Evolutionary conservation across 164 flowering plant species (phyloP).

Genomic region (Echeveria elegans): DNA sequence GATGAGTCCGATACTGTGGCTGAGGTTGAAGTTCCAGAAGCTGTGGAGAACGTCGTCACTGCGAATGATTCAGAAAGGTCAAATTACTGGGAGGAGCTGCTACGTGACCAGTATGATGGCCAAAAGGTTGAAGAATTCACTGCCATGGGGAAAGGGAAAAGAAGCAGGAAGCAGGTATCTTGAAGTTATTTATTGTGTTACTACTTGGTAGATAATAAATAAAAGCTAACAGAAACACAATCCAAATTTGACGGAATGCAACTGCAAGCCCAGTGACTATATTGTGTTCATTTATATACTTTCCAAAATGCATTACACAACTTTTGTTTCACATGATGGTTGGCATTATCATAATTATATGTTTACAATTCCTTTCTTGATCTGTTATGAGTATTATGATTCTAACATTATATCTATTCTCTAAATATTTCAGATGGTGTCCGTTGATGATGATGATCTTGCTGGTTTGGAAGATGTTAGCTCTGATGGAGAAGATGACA

Average conservation of each 20-base stretch:
- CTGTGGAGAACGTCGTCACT: slow-evolving; percentile 29
- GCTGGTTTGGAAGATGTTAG: slow-evolving; percentile 95
- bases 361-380: too few species aligned
- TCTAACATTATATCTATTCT: neutral
- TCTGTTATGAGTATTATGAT: neutral
- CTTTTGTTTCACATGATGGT: neutral
- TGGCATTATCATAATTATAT: neutral
- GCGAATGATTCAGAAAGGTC: slow-evolving; percentile 50
- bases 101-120: slow-evolving; percentile 70
- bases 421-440: slow-evolving; percentile 58
- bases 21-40: slow-evolving; percentile 46
- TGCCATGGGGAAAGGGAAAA: slow-evolving; percentile 88
- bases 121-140: slow-evolving; percentile 75
- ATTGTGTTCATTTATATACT: neutral
- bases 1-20: slow-evolving; percentile 64
- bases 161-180: slow-evolving; percentile 85
- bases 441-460: slow-evolving; percentile 94
- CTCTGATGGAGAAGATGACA: slow-evolving; percentile 83
- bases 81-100: slow-evolving; percentile 86
- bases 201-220: neutral
- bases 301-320: neutral
- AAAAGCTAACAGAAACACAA: neutral
- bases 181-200: neutral
- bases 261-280: neutral
- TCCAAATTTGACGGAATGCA: neutral